phyloP scores from a whole-genome alignment of 2,329 filamentous ascomycete genomes.

The Claviceps maximensis region DNA sequence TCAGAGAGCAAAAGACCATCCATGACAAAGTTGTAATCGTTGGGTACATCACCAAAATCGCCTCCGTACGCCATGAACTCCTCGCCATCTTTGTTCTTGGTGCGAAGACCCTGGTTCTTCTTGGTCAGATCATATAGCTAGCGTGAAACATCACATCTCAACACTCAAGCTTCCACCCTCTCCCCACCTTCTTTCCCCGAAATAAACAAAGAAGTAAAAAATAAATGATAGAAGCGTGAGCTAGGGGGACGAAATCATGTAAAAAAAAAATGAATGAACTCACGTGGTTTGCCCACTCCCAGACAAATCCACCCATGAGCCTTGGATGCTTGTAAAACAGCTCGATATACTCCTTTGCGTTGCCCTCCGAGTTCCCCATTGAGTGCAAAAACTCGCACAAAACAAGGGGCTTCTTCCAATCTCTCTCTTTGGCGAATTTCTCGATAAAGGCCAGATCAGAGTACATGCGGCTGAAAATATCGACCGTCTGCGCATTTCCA shows the following conservation, averaged over 20 bases:
- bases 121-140: not conserved
- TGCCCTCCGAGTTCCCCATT: slow-evolving; percentile 62
- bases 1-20: slow-evolving; percentile 35
- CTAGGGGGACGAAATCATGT: not conserved
- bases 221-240: not conserved
- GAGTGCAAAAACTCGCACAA: slow-evolving; percentile 45
- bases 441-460: slow-evolving; percentile 33
- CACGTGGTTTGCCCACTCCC: slow-evolving; percentile 49
- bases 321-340: slow-evolving; percentile 41
- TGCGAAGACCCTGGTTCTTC: slow-evolving; percentile 23
- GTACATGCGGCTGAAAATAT: slow-evolving; percentile 57
- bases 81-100: slow-evolving; percentile 27
- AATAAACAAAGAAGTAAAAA: not conserved
- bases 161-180: no score
- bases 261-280: not conserved
- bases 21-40: slow-evolving; percentile 47
- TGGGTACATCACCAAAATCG: slow-evolving; percentile 47
- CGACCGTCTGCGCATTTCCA: slow-evolving; percentile 39
- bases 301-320: slow-evolving; percentile 50
- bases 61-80: slow-evolving; percentile 45
- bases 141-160: not conserved
- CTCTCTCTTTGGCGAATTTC: slow-evolving; percentile 24
- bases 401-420: slow-evolving; percentile 43
- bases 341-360: slow-evolving; percentile 53
- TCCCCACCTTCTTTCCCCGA: not conserved